phyloP scores from a whole-genome alignment of 192 early-diverging fungal species.

The Coemansia sp. region DNA sequence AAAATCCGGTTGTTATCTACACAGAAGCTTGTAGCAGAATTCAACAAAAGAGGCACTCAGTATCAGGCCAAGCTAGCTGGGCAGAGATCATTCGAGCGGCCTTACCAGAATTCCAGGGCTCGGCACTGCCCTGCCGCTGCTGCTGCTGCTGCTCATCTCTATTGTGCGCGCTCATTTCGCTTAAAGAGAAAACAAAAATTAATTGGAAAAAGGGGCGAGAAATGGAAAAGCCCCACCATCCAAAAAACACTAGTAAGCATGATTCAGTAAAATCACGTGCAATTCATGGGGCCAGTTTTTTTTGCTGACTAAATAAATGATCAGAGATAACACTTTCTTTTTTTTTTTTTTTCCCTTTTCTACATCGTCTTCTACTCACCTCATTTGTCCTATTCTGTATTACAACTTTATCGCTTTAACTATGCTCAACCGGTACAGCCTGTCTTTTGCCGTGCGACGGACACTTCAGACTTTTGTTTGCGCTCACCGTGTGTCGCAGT shows the following conservation, averaged over 20 bases:
- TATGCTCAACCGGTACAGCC: not conserved
- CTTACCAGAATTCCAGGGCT: conserved; percentile 19
- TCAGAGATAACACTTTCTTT: not conserved
- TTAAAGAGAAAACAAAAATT: not conserved
- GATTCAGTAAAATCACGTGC: no score
- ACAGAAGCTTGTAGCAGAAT: not conserved
- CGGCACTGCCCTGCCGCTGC: no score
- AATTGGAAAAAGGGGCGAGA: not conserved
- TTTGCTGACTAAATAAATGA: no score
- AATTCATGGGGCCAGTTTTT: no score
- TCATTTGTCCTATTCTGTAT: not conserved
- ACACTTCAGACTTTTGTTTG: not conserved
- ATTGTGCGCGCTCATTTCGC: conserved; percentile 4
- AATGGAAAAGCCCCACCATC: no score
- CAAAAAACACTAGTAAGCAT: no score
- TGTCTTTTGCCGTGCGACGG: not conserved
- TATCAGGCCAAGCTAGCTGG: no score
- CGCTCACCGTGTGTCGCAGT: not conserved
- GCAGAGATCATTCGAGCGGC: not conserved
- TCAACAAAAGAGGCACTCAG: no score
- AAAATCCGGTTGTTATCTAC: conserved; percentile 37
- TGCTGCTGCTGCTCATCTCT: conserved; percentile 8
- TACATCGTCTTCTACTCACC: not conserved
- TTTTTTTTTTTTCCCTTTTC: not conserved
- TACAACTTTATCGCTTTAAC: not conserved